A percentile compares a stretch with the other conserved stretches of the same genome.
Conservation (phyloP, 2,329 filamentous ascomycete genomes). For the Gnomoniopsis sp. region DNA sequence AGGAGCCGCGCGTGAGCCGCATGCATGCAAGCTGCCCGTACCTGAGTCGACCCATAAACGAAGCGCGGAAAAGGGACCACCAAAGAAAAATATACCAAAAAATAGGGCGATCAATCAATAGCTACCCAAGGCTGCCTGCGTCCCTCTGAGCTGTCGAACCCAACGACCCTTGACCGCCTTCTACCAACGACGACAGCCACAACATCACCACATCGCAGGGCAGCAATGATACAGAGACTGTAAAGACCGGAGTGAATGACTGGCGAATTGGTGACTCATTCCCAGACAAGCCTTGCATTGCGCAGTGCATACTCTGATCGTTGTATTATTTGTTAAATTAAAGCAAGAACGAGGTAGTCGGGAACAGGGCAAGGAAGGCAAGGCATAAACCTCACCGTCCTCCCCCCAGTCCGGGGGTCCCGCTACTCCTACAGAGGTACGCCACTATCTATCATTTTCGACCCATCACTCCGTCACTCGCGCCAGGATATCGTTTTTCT, state of each 20-base stretch:
- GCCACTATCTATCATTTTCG: too few relatives aligned
- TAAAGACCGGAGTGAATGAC: background rate
- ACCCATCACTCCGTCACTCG: too few relatives aligned
- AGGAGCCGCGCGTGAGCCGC: background rate
- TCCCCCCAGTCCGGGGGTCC: background rate
- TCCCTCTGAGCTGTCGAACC: too few relatives aligned
- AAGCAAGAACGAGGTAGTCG: too few relatives aligned
- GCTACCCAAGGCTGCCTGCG: background rate
- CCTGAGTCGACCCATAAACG: constrained; percentile 4
- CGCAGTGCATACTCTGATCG: background rate
- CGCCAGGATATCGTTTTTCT: too few relatives aligned
- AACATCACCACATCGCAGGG: background rate
- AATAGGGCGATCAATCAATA: background rate
- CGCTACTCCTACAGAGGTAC: background rate
- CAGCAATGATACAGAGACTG: constrained; percentile 9
- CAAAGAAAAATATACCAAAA: background rate
- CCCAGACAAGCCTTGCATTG: background rate
- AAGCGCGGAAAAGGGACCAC: background rate
- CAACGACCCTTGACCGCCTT: constrained; percentile 5
- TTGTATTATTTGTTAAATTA: background rate
- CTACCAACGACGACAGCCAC: background rate
- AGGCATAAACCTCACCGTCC: background rate
- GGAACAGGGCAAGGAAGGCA: background rate
- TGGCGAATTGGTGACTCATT: background rate
- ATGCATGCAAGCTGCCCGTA: constrained; percentile 7